These are phyloP conservation scores for Fagopyrum homotropicum DNA, from an alignment of 148 eudicot genomes.

Conservation along the genomic window DNA sequence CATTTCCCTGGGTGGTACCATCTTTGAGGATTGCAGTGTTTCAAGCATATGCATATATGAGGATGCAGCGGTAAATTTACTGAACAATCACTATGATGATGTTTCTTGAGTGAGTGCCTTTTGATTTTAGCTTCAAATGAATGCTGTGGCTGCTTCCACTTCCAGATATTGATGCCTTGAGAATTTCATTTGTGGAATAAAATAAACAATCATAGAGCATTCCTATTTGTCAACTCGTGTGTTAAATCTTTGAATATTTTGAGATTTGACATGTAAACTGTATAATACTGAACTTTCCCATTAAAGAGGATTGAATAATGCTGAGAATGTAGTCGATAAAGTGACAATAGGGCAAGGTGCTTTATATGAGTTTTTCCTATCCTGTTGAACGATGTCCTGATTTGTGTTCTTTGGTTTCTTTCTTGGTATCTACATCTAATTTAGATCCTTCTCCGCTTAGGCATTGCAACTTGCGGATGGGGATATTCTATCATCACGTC, in stretches of 20 bases:
- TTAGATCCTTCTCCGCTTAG: conserved; percentile 28
- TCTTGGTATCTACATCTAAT: neutral
- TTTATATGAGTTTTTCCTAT: neutral
- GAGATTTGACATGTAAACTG: neutral
- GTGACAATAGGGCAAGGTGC: neutral
- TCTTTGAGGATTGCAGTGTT: conserved; percentile 73
- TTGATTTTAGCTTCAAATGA: neutral
- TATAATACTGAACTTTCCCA: neutral
- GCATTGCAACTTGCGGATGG: conserved; percentile 67
- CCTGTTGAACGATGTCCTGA: neutral
- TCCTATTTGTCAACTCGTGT: neutral
- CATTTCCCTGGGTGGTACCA: conserved; percentile 64
- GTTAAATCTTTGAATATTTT: neutral
- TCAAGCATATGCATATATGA: conserved; percentile 57
- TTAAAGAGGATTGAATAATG: neutral
- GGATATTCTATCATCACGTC: conserved; percentile 55
- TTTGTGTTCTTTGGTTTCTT: neutral
- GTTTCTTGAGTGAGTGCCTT: neutral
- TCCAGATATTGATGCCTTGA: neutral
- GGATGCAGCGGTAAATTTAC: conserved; percentile 70
- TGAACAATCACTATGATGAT: neutral
- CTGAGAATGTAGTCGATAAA: neutral
- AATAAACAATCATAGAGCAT: neutral
- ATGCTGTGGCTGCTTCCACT: neutral
- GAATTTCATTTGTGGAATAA: neutral